Base-by-base conservation (phyloP, 2,329 filamentous ascomycete genomes). In the Cytospora chrysosperma region DNA sequence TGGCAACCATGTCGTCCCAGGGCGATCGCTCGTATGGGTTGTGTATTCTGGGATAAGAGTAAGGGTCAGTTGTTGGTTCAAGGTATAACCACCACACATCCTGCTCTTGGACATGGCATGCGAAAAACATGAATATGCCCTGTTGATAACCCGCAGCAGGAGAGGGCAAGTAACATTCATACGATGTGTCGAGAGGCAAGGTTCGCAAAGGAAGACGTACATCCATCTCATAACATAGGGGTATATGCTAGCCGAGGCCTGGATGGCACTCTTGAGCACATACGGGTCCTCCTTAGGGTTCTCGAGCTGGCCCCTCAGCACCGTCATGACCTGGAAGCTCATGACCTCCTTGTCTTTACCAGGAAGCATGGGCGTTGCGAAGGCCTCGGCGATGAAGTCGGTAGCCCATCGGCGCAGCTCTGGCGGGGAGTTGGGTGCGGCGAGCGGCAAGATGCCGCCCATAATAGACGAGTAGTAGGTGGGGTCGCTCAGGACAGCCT, bases 401-500 rank as follows among this genome's bases (percentile, higher is more conserved):
- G 93, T 89, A 28, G 94, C 95, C 95, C 95, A 99, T 89, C 93
- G 83, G 76, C 93, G 90, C 71, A 98, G 81, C 76, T 96, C 92
- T 62, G 97, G 78, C 66, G 86, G 84, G 67, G 91, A 85, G 68
- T 84, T 82, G 58, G 90, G 86, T 65, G 89, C 88, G 76, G 97
- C 91, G 71, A 98, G 93, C 62, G 93, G 93, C n/a, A 98, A 81
- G 67, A 98, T 92, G 55, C 92, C 93, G 72, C 92, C 91, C 67
- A 99, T 89, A 74, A 99, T 94, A 75, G 91, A 92, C 57, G 90
- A 88, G 76, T 98, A 99, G 78, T 96, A 92, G 73, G 87, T 88
- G 67, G 93, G 85, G 77, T 98, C 93, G 70, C 86, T 87, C 65
- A 98, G 85, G 60, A 96, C 93, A 67, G 98, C 89, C 74, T 91